phyloP scores from a whole-genome alignment of 495 filamentous ascomycete genomes.

The Tuber magnatum region DNA sequence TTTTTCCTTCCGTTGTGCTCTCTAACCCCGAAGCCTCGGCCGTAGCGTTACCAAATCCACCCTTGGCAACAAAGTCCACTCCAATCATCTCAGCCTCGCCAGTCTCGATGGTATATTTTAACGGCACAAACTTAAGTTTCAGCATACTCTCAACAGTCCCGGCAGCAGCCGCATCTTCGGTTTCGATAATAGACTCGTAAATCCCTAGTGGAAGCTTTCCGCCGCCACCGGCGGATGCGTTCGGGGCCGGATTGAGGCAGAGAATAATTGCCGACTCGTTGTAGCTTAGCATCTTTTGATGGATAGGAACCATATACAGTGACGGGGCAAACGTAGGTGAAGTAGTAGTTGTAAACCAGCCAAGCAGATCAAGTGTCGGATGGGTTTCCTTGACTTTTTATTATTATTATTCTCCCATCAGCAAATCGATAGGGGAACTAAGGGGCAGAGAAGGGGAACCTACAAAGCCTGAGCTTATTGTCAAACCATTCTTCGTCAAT shows the following conservation, averaged over 20 bases:
- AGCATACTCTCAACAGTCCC: constrained; percentile 64
- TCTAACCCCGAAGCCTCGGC: constrained; percentile 43
- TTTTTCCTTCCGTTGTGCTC: constrained; percentile 24
- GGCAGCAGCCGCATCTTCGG: constrained; percentile 46
- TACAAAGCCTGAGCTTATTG: constrained; percentile 76
- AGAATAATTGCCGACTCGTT: constrained; percentile 86
- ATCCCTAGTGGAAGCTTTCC: constrained; percentile 82
- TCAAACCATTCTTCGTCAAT: constrained; percentile 68
- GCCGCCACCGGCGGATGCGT: constrained; percentile 49
- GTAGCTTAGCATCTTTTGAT: constrained; percentile 63
- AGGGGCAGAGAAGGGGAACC: constrained; percentile 34
- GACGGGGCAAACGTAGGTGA: constrained; percentile 65
- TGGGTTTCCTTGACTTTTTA: constrained; percentile 76
- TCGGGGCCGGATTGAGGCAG: constrained; percentile 65
- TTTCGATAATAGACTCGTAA: constrained; percentile 79
- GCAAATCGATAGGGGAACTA: not conserved
- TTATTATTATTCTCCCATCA: not conserved
- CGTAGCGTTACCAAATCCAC: constrained; percentile 65
- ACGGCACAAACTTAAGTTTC: constrained; percentile 67
- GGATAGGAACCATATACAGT: constrained; percentile 59
- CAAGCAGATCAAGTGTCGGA: constrained; percentile 77
- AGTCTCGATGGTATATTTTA: constrained; percentile 83
- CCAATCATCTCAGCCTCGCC: constrained; percentile 96
- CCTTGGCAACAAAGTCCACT: constrained; percentile 80
- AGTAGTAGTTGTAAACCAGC: constrained; percentile 74